A percentile compares a stretch with the other conserved stretches of the same genome.
These are phyloP conservation scores for Fusarium albosuccineum DNA, from an alignment of 2,329 filamentous ascomycete genomes.

Conservation along the genomic window DNA sequence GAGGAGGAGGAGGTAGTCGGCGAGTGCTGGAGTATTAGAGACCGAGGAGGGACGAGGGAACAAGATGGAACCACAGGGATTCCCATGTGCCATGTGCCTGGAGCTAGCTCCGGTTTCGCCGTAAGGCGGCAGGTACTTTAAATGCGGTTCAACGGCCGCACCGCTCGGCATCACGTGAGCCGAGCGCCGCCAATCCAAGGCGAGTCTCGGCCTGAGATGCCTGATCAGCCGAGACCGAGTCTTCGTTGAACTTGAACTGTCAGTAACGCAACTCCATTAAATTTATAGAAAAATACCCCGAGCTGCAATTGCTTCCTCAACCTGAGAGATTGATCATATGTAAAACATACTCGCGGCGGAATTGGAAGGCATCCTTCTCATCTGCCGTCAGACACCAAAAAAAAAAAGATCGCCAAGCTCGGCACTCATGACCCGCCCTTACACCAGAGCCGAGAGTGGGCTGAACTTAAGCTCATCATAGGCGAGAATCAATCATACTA, in stretches of 20 bases:
- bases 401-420: too few relatives aligned
- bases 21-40: background rate
- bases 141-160: slow-evolving; percentile 24
- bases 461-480: too few relatives aligned
- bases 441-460: too few relatives aligned
- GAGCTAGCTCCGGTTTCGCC: slow-evolving; percentile 39
- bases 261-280: background rate
- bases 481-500: too few relatives aligned
- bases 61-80: slow-evolving; percentile 2
- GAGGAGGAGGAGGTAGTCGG: background rate
- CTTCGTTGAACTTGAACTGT: too few relatives aligned
- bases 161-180: slow-evolving; percentile 28
- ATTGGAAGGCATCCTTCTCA: too few relatives aligned
- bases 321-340: too few relatives aligned
- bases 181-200: background rate
- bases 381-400: too few relatives aligned
- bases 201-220: background rate
- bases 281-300: too few relatives aligned
- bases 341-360: too few relatives aligned
- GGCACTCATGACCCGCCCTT: too few relatives aligned
- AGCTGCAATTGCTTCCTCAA: too few relatives aligned
- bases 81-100: slow-evolving; percentile 12
- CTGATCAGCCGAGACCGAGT: background rate
- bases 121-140: slow-evolving; percentile 23
- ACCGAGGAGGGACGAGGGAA: background rate